Evolutionary conservation across 176 grass and related monocot genomes (phyloP), one percentile per base, ranked within the genome.

Genomic region (Tillandsia fasciculata): DNA sequence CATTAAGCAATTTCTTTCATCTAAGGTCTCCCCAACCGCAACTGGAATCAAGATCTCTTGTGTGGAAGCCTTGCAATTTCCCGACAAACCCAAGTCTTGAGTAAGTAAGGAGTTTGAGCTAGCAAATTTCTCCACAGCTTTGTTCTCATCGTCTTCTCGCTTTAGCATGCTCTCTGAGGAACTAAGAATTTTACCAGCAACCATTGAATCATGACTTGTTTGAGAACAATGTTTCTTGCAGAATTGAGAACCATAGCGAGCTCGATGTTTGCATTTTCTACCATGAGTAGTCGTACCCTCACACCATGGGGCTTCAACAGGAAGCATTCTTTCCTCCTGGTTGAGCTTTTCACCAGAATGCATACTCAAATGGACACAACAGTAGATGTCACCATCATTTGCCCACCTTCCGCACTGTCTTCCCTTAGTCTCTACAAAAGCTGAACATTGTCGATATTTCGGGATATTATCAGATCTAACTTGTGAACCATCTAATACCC

Each of bases 351-450:
- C 86, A 69, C 71, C 52, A 68, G 77, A 83, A 72, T 89, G 81
- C 74, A 90, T 78, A 83, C 75, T 93, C 73, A 93, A 83, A 81
- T 99, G 94, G 51, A 90, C 94, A 59, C 94, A 99, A 71, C 94
- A 99, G 66, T 83, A 99, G 57, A 90, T 80, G 75, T 90, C 87
- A 70, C 89, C 79, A 86, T 99, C 94, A 78, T 87, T 99, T 52
- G 94, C 94, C 94, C 94, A 99, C 79, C 94, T 85, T 83, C 87
- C 94, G 70, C 94, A 99, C 50, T 90, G 89, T 61, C 94, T 87
- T 67, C 94, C 89, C 64, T 99, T 99, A 24, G 89, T 73, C 79
- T 85, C 84, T 69, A 99, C 87, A 64, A 82, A 93, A 72, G 90
- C 89, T 79, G 81, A 79, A 75, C 94, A 99, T 72, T 99, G 89